phyloP scores from a whole-genome alignment of 2,329 filamentous ascomycete genomes.

The Lasiodiplodia theobromae region DNA sequence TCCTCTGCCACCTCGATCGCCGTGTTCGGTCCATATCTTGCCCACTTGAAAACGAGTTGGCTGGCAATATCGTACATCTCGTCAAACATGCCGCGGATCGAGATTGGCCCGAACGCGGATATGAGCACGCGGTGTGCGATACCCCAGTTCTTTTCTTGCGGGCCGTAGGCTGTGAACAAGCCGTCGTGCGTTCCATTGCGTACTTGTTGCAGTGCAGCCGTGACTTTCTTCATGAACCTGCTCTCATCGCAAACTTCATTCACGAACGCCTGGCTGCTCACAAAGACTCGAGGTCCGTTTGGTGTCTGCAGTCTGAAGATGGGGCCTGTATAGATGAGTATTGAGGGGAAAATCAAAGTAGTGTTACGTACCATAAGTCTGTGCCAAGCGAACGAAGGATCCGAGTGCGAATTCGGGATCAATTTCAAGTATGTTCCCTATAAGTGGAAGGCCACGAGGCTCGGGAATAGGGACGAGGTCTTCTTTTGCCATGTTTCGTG shows the following conservation, averaged over 20 bases:
- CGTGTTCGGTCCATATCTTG: conserved; percentile 57
- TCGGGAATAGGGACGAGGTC: too few species aligned
- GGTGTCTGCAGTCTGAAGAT: conserved; percentile 44
- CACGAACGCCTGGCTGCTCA: conserved; percentile 44
- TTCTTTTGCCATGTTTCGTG: too few species aligned
- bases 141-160: conserved; percentile 49
- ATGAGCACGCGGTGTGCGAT: conserved; percentile 71
- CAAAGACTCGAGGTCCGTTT: conserved; percentile 39
- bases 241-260: conserved; percentile 51
- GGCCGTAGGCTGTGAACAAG: conserved; percentile 50
- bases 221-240: conserved; percentile 43
- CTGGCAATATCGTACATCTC: conserved; percentile 65
- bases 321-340: conserved; percentile 34
- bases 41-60: conserved; percentile 73
- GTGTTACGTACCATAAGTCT: conserved; percentile 65
- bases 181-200: conserved; percentile 48
- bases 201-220: conserved; percentile 40
- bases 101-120: conserved; percentile 73
- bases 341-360: too few species aligned
- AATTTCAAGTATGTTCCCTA: conserved; percentile 68
- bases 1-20: conserved; percentile 46
- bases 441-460: too few species aligned
- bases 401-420: conserved; percentile 64
- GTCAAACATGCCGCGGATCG: conserved; percentile 72
- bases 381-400: conserved; percentile 64